phyloP scores from a whole-genome alignment of 305 asterid genomes.

The Rubia tinctorum region DNA sequence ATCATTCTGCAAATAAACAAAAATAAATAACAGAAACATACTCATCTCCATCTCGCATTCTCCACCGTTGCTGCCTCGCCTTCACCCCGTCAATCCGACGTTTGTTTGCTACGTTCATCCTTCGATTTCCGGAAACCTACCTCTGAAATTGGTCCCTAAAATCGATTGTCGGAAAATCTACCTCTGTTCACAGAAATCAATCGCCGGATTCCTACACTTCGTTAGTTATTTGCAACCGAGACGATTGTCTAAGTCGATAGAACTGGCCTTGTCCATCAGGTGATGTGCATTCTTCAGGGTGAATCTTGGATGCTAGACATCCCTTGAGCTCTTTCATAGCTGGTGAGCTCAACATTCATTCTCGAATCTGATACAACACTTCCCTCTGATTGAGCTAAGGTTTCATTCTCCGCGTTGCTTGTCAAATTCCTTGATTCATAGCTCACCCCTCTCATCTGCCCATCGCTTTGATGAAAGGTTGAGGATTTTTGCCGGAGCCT shows the following conservation, averaged over 20 bases:
- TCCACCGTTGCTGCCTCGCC: too few relatives aligned
- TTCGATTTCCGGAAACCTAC: too few relatives aligned
- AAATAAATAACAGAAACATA: too few relatives aligned
- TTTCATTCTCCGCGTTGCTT: constrained; percentile 32
- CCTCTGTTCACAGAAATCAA: too few relatives aligned
- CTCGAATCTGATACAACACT: constrained; percentile 28
- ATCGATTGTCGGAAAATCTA: too few relatives aligned
- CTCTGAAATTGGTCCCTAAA: too few relatives aligned
- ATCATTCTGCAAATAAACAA: too few relatives aligned
- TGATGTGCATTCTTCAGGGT: constrained; percentile 28
- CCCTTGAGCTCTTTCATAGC: constrained; percentile 38
- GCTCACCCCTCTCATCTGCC: constrained; percentile 33
- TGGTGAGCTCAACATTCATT: constrained; percentile 29
- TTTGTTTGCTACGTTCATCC: too few relatives aligned
- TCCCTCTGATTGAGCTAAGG: constrained; percentile 38
- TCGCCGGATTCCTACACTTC: too few relatives aligned
- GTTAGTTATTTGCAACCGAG: background rate
- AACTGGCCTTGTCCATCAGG: constrained; percentile 43
- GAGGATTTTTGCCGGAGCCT: constrained; percentile 47
- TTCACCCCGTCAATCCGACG: too few relatives aligned
- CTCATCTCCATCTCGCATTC: too few relatives aligned
- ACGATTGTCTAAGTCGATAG: constrained; percentile 1
- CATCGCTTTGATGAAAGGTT: constrained; percentile 33
- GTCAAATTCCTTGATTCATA: constrained; percentile 35
- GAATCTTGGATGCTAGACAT: constrained; percentile 30